Base-by-base conservation (phyloP, 306 rosid species). In the Rubus parviflorus region DNA sequence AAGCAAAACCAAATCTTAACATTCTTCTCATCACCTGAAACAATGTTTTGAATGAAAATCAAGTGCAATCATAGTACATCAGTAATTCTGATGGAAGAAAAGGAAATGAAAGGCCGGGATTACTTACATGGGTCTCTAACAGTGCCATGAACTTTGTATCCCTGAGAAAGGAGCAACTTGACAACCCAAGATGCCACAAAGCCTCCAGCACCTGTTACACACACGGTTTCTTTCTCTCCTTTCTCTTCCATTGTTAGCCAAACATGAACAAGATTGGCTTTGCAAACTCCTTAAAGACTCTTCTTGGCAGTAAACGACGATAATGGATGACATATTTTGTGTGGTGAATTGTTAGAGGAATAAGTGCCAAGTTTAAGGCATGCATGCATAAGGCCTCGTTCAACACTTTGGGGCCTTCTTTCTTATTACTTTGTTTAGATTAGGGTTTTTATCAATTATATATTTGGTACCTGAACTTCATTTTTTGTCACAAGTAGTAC, bases 11-110 rank as follows among this genome's bases (percentile, higher is more conserved):
- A 25, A 25, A 25, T 25, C 30, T 1, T 25, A 25, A 25, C 45
- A 49, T 63, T 46, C 72, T 75, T 75, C 37, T 75, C 46, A 46
- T 64, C 72, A 48, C 60, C 79, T 41, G 20, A 20, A 25, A n/a
- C n/a, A n/a, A 11, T 10, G 22, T 57, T 58, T 15, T 22, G 37
- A 13, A 30, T 52, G 8, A 8, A 8, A 20, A 68, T 1, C 9
- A n/a, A 69, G 19, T 43, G 3, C 22, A 3, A 37, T 4, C 19
- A 8, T 13, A 25, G 6, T 23, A 11, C 40, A 25, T 11, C 1
- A 25, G 19, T 25, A 25, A 30, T 5, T 4, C 6, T 7, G 19
- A 61, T 14, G 0, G 22, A 68, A 0, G 49, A 14, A 8, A 17
- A 40, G 6, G 19, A 6, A n/a, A n/a, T n/a, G n/a, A n/a, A n/a